Base-by-base conservation (phyloP, 495 filamentous ascomycete species). In the Hyaloscypha hepaticicola region DNA sequence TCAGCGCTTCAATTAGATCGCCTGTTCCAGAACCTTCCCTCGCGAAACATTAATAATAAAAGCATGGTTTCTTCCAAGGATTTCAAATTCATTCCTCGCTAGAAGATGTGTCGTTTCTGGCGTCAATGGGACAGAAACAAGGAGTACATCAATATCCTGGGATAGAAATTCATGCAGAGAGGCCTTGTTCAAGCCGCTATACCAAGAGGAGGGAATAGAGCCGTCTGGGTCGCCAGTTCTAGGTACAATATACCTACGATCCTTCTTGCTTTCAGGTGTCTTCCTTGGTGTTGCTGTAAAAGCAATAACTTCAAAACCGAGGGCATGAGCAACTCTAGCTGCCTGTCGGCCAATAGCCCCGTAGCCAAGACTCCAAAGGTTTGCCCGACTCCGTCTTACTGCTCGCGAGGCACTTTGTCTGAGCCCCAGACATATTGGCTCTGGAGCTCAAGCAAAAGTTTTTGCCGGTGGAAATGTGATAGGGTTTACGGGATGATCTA, bases 211-310 rank as follows among this genome's bases (percentile, higher is more conserved):
- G 0, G 92, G 92, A 14, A 94, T 77, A 0, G 74, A 70, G 8
- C 92, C 92, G 2, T 92, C 89, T 1, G 82, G 80, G 63, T 96
- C 92, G 3, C 92, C 91, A 0, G 89, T 89, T 1, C 89, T 87
- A 0, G 90, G 86, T 0, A 90, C 82, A 61, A 87, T 84, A 69
- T 87, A 94, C 1, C 84, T 82, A 5, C 75, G 72, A 71, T 93
- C 90, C 41, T 73, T 76, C 28, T 82, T 82, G 12, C 83, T 82
- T 53, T 79, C 78, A 0, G 81, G 77, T 0, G 80, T 84, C 1
- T 74, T 48, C 22, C 81, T 79, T 0, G 86, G 81, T 8, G 80
- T 80, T 3, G 87, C 88, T 1, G 91, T 95, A 77, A 90, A 92
- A 0, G 90, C 92, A 68, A 91, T 78, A 22, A 96, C 85, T 24